phyloP scores from a whole-genome alignment of 2,329 filamentous ascomycete species.

The Lecanoromycetidae sp. region DNA sequence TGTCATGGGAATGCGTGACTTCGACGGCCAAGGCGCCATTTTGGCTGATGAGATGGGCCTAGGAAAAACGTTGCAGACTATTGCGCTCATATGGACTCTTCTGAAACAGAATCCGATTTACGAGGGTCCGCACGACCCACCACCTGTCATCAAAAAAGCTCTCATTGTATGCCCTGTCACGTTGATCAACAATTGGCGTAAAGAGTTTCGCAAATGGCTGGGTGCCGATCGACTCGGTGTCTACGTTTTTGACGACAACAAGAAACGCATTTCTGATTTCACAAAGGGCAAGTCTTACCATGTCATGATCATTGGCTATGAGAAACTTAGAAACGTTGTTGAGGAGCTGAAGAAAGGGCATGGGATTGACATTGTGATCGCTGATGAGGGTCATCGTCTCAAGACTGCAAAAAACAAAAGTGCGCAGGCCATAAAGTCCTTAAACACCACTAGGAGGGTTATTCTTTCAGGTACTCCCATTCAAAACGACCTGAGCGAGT shows the following conservation, averaged over 20 bases:
- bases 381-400: conserved; percentile 56
- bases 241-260: conserved; percentile 50
- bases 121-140: conserved; percentile 41
- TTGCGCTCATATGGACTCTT: conserved; percentile 58
- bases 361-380: conserved; percentile 57
- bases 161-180: conserved; percentile 63
- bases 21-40: conserved; percentile 56
- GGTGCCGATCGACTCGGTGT: conserved; percentile 59
- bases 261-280: conserved; percentile 53
- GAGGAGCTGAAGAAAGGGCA: conserved; percentile 51
- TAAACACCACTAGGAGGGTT: conserved; percentile 49
- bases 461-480: conserved; percentile 57
- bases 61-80: conserved; percentile 62
- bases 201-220: conserved; percentile 63
- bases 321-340: conserved; percentile 54
- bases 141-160: conserved; percentile 55
- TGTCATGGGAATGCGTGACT: conserved; percentile 58
- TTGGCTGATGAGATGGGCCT: conserved; percentile 66
- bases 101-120: conserved; percentile 56
- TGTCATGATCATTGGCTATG: conserved; percentile 63
- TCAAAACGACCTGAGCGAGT: conserved; percentile 56
- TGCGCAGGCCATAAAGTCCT: conserved; percentile 50
- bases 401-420: conserved; percentile 60
- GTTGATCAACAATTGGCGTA: conserved; percentile 60
- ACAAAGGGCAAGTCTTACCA: conserved; percentile 56